Evolutionary conservation across 2,329 filamentous ascomycete species (phyloP).

Genomic region (Cytospora mali): DNA sequence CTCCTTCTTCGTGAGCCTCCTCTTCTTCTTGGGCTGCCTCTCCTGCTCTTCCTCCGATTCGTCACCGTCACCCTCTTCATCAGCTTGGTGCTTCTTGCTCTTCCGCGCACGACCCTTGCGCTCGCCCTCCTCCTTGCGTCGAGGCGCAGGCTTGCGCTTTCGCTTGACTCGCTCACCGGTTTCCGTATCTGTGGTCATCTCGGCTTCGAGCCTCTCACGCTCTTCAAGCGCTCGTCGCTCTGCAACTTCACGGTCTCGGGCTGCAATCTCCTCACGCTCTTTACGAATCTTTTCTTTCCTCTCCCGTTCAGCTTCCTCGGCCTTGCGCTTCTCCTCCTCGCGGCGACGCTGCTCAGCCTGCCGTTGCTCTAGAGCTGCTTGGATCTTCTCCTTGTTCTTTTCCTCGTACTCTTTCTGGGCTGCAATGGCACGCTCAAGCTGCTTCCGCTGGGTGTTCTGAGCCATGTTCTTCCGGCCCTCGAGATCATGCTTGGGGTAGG

Average conservation of each 20-base stretch:
- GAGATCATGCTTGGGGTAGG: conserved; percentile 87
- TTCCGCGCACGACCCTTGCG: conserved; percentile 44
- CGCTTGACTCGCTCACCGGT: conserved; percentile 80
- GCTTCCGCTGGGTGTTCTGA: conserved; percentile 88
- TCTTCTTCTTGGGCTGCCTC: conserved; percentile 64
- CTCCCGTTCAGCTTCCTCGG: conserved; percentile 70
- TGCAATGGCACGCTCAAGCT: conserved; percentile 82
- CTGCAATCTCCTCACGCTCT: conserved; percentile 79
- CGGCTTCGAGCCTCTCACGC: conserved; percentile 67
- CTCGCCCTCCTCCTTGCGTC: conserved; percentile 37
- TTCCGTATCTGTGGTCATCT: conserved; percentile 79
- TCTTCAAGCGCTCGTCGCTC: conserved; percentile 74
- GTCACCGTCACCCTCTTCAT: conserved; percentile 50
- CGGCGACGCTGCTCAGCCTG: conserved; percentile 78
- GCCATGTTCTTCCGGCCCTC: conserved; percentile 98
- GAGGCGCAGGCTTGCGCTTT: conserved; percentile 63
- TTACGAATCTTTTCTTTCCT: conserved; percentile 80
- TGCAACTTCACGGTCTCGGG: conserved; percentile 73
- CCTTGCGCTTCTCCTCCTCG: conserved; percentile 73
- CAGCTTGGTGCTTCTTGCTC: conserved; percentile 59
- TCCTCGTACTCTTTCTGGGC: conserved; percentile 90
- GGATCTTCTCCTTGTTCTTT: conserved; percentile 85
- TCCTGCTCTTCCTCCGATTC: conserved; percentile 53
- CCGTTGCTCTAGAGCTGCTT: conserved; percentile 76
- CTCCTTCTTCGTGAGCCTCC: conserved; percentile 55